Percentiles rank a stretch among this genome's conserved stretches.
These are phyloP conservation scores for Atkinsonella texensis DNA, from an alignment of 2,329 filamentous ascomycete species.

Conservation along the genomic window DNA sequence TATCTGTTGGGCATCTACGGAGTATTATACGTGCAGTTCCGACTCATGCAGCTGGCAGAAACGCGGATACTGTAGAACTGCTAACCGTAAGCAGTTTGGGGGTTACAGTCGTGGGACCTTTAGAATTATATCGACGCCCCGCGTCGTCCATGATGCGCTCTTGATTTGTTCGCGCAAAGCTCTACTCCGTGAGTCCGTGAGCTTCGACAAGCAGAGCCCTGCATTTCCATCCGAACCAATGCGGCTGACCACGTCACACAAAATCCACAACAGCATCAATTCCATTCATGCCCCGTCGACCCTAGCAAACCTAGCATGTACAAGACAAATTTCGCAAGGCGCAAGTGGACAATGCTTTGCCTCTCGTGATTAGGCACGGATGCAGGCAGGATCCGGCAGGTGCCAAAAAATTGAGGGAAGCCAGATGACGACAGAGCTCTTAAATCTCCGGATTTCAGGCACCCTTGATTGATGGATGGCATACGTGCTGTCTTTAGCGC, in stretches of 20 bases:
- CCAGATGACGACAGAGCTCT: neutral
- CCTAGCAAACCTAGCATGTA: neutral
- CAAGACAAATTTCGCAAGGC: neutral
- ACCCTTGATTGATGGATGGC: neutral
- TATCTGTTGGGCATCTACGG: conserved; percentile 3
- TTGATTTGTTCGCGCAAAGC: neutral
- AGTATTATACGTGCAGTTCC: neutral
- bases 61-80: neutral
- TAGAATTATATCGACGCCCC: neutral
- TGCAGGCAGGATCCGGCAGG: neutral
- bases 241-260: conserved; percentile 8
- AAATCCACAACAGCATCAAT: neutral
- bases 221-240: conserved; percentile 1
- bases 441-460: neutral
- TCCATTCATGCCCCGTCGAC: neutral
- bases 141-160: neutral
- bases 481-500: neutral
- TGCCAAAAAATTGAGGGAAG: neutral
- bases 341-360: conserved; percentile 1
- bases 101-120: neutral
- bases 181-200: no score
- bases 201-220: neutral
- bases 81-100: conserved; percentile 2
- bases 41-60: neutral
- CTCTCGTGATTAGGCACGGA: conserved; percentile 6